phyloP scores from a whole-genome alignment of 2,329 filamentous ascomycete species.

The Macrophomina pseudophaseolina region DNA sequence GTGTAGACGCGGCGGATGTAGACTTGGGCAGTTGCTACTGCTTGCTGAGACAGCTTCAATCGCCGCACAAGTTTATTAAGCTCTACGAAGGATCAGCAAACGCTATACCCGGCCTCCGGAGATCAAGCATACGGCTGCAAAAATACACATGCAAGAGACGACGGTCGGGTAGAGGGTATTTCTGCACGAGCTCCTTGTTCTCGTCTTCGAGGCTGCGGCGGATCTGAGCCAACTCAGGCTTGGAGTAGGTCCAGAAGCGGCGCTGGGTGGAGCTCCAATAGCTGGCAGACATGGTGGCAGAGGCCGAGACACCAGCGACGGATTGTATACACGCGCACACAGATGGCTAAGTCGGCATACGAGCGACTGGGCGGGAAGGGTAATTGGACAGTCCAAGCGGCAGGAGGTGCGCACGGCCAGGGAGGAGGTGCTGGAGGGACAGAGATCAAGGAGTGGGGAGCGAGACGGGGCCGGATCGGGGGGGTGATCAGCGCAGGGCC shows the following conservation, averaged over 20 bases:
- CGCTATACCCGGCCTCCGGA: not conserved
- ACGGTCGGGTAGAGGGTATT: slow-evolving; percentile 81
- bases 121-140: slow-evolving; percentile 74
- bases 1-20: slow-evolving; percentile 95
- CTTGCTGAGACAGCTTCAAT: slow-evolving; percentile 85
- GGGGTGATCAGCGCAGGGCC: slow-evolving; percentile 7
- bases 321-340: not conserved
- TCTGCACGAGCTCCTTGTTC: slow-evolving; percentile 73
- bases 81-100: slow-evolving; percentile 56
- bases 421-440: not conserved
- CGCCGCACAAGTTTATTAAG: slow-evolving; percentile 83
- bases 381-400: not conserved
- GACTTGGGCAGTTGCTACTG: slow-evolving; percentile 89
- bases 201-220: slow-evolving; percentile 78
- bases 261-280: slow-evolving; percentile 96
- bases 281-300: slow-evolving; percentile 78
- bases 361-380: not conserved
- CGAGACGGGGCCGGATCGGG: not conserved
- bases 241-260: slow-evolving; percentile 87
- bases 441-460: not conserved
- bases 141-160: slow-evolving; percentile 90
- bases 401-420: not conserved
- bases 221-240: slow-evolving; percentile 76
- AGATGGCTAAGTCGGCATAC: not conserved
- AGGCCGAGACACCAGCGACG: not conserved